These are phyloP conservation scores for Podospora pseudoanserina DNA, from an alignment of 495 filamentous ascomycete genomes.

Conservation along the genomic window DNA sequence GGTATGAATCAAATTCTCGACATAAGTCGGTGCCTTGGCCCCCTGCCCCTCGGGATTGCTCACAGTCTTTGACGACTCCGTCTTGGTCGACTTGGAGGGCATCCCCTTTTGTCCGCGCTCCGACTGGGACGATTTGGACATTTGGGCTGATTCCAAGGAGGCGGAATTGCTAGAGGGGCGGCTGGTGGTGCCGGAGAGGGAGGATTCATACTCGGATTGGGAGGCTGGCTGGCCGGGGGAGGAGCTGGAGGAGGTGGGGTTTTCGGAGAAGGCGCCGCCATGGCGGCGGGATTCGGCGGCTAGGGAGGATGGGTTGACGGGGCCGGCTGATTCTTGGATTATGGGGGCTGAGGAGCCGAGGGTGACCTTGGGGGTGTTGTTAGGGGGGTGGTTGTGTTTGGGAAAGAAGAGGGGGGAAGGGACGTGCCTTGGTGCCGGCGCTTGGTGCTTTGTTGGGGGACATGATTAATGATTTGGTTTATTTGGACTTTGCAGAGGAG, in stretches of 20 bases:
- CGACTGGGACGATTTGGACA: not conserved
- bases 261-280: constrained; percentile 27
- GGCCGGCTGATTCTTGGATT: constrained; percentile 32
- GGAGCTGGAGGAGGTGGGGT: constrained; percentile 18
- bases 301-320: constrained; percentile 32
- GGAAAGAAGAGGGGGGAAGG: not conserved
- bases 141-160: not conserved
- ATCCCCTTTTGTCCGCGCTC: not conserved
- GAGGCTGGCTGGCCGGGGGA: constrained; percentile 4
- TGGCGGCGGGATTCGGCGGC: constrained; percentile 35
- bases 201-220: not conserved
- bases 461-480: constrained; percentile 11
- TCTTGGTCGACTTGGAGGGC: constrained; percentile 6
- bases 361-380: not conserved
- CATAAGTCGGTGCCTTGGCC: constrained; percentile 34
- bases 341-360: constrained; percentile 24
- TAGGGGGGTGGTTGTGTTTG: not conserved
- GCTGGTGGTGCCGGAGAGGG: not conserved
- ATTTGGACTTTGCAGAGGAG: not conserved
- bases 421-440: constrained; percentile 21
- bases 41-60: constrained; percentile 12
- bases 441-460: constrained; percentile 14
- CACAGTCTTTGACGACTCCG: not conserved
- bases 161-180: not conserved
- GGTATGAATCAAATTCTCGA: constrained; percentile 19